A percentile compares a stretch with the other conserved stretches of the same genome.
Conservation (phyloP, 2,329 filamentous ascomycete genomes). For the Coniosporium tulheliwenetii region DNA sequence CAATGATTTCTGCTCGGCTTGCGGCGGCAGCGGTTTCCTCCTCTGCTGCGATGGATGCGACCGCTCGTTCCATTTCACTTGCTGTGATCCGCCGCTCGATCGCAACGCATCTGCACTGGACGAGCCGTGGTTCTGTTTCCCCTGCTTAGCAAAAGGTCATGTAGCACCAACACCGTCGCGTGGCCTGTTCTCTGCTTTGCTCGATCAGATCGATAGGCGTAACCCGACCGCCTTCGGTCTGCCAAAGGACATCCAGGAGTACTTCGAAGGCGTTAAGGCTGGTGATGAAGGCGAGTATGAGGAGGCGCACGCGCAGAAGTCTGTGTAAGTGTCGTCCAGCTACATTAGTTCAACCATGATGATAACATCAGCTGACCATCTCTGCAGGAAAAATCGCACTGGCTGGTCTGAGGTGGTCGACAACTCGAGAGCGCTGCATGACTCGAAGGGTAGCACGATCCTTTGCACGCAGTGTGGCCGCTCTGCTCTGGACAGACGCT, state of each 20-base stretch:
- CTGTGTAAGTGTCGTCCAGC: constrained; percentile 37
- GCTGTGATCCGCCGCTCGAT: constrained; percentile 62
- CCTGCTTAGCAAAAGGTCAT: constrained; percentile 41
- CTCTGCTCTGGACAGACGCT: constrained; percentile 45
- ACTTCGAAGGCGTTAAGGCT: constrained; percentile 67
- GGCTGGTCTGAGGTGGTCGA: constrained; percentile 30
- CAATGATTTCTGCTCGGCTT: constrained; percentile 80
- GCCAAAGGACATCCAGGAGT: constrained; percentile 53
- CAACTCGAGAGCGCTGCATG: constrained; percentile 31
- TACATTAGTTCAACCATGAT: background rate
- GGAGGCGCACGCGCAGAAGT: constrained; percentile 36
- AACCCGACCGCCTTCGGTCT: constrained; percentile 33
- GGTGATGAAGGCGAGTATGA: constrained; percentile 69
- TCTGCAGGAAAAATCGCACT: constrained; percentile 11
- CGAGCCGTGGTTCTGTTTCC: constrained; percentile 71
- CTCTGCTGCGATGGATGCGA: constrained; percentile 90
- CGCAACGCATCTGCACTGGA: constrained; percentile 34
- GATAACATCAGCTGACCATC: constrained; percentile 2
- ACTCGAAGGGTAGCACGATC: constrained; percentile 58
- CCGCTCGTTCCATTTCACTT: constrained; percentile 78
- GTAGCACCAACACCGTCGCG: constrained; percentile 27
- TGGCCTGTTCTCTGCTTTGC: constrained; percentile 46
- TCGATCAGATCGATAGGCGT: constrained; percentile 30
- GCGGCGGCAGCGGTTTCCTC: constrained; percentile 67
- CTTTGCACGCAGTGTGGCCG: constrained; percentile 64